These are phyloP conservation scores for Quercus agrifolia DNA, from an alignment of 306 rosid genomes.

Conservation along the genomic window DNA sequence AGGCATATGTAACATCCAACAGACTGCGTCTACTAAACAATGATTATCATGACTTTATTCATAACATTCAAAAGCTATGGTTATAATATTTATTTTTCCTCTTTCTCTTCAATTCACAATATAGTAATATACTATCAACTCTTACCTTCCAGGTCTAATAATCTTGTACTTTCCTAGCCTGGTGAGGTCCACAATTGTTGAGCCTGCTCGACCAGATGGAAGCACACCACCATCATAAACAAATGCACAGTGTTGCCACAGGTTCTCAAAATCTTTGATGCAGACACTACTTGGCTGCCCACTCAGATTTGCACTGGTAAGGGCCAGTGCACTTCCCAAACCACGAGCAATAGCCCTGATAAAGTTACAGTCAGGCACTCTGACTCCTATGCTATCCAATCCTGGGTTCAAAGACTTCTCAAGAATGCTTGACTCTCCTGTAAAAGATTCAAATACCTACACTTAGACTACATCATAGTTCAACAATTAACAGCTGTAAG, in stretches of 20 bases:
- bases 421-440: conserved; percentile 83
- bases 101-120: neutral
- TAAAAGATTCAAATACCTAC: conserved; percentile 30
- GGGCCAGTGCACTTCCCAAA: conserved; percentile 77
- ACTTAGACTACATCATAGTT: conserved; percentile 10
- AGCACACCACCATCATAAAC: conserved; percentile 83
- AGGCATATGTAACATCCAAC: neutral
- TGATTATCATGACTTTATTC: neutral
- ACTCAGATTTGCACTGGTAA: conserved; percentile 92
- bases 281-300: conserved; percentile 86
- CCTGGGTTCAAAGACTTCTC: conserved; percentile 89
- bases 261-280: conserved; percentile 68
- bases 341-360: conserved; percentile 66
- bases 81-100: neutral
- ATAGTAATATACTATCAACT: neutral
- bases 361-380: conserved; percentile 88
- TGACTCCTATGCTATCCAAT: conserved; percentile 77
- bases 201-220: conserved; percentile 87
- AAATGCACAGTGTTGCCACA: conserved; percentile 80
- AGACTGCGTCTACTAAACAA: neutral
- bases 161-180: conserved; percentile 61
- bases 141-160: conserved; percentile 92
- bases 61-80: neutral
- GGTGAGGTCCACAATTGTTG: conserved; percentile 82
- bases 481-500: neutral